These are phyloP conservation scores for Alloteropsis semialata DNA, from an alignment of 176 grass and related monocot genomes.

Conservation along the genomic window DNA sequence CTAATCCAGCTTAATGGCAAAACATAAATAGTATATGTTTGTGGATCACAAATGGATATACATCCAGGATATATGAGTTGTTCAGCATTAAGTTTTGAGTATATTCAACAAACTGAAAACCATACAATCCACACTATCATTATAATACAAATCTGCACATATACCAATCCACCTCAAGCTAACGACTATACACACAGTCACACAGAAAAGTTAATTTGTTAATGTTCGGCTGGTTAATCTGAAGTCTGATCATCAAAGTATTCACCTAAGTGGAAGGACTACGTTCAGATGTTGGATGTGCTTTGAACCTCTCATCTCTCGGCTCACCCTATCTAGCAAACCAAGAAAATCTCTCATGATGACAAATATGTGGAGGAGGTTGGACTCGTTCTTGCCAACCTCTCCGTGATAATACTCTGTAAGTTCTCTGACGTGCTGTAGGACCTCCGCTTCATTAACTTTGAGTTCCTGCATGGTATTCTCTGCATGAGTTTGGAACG, in stretches of 20 bases:
- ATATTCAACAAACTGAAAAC: conserved; percentile 15
- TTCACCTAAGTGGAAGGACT: conserved; percentile 40
- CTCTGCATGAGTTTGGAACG: conserved; percentile 57
- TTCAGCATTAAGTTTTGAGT: background rate
- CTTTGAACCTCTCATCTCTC: conserved; percentile 52
- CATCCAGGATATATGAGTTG: background rate
- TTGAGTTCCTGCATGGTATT: conserved; percentile 63
- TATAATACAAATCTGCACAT: background rate
- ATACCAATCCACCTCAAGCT: background rate
- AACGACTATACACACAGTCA: background rate
- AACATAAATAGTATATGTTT: background rate
- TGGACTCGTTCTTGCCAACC: conserved; percentile 67
- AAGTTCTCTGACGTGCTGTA: conserved; percentile 68
- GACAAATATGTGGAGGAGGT: conserved; percentile 76
- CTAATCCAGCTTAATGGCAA: background rate
- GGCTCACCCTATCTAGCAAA: conserved; percentile 66
- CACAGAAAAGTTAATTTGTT: conserved; percentile 14
- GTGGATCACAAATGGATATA: background rate
- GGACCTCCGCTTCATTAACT: conserved; percentile 39
- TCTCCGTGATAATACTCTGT: conserved; percentile 88
- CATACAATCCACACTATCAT: background rate
- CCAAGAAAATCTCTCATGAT: conserved; percentile 83
- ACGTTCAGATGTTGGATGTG: conserved; percentile 31
- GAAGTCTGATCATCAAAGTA: conserved; percentile 15
- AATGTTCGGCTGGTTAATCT: conserved; percentile 13